Evolutionary conservation across 805 yeast species (phyloP), one percentile per base, ranked within the genome.

Genomic region (Yarrowia phangngaensis): DNA sequence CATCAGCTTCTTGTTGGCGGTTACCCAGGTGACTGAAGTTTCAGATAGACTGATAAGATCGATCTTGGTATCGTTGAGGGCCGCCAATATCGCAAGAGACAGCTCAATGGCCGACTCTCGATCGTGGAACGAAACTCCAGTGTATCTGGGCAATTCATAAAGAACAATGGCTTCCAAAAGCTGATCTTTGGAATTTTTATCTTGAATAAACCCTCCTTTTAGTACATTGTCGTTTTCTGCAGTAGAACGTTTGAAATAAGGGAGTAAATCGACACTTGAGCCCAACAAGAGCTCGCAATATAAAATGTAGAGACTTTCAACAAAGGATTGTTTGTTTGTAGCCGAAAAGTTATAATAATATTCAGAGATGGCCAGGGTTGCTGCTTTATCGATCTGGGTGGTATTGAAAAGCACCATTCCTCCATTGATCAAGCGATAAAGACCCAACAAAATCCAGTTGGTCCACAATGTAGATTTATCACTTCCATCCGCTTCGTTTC

Each of bases 101-200:
- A 41, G 22, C n/a, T 29, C 48, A 9, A 41, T 20, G 3, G 48
- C 35, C 16, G 28, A 9, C 9, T 29, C 29, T 20, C 48, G 28
- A 13, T 16, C 48, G 4, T 2, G 8, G 7, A 20, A 29, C 3
- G 48, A 29, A n/a, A 41, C 53, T 1, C 36, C 20, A n/a, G 54
- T 53, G 22, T 51, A 19, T 33, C 50, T 11, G 8, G 49, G 48
- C 7, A 53, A 50, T 19, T 55, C 53, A 4, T 35, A 35, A 17
- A 48, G 36, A 2, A 38, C 24, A 20, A 55, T 29, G 12, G 35
- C 35, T 16, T 41, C 23, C 13, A 41, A n/a, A 4, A 41, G 27
- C 35, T 41, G 35, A 22, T 41, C 14, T 16, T 30, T 41, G 8
- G 34, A 6, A 16, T 29, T 29, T 3, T 41, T 14, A n/a, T 29